Base-by-base conservation (phyloP, 371 early-diverging fungal genomes). In the Apophysomyces trapeziformis region DNA sequence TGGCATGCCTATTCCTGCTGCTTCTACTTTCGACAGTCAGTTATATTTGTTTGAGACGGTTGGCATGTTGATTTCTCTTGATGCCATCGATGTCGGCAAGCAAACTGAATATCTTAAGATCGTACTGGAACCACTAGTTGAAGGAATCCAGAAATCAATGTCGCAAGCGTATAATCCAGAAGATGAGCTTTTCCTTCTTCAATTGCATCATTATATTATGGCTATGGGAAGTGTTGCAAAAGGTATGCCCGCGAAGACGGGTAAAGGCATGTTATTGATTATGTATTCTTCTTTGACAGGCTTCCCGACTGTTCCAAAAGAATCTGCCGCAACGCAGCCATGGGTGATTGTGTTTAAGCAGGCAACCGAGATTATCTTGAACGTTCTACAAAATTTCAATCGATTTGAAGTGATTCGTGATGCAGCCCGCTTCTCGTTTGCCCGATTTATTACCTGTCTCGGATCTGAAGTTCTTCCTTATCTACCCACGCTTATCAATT, bases 31-130 rank as follows among this genome's bases (percentile, higher is more conserved):
- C 72, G 94, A 93, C 68, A 92, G 91, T 63, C 96, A 97, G 75
- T 72, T 94, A 37, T 94, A 92, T 71, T 72, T 96, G 39, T 97
- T 95, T 83, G 98, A 98, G 74, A 90, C 95, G 4, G 95, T 92
- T 58, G 96, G 97, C 26, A 80, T 89, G 63, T 77, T 96, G 70
- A 93, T 97, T 69, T 92, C 97, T 11, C 79, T 89, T 36, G 90
- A 91, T 32, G 75, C 74, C 44, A 80, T 92, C 44, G 86, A 89
- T 59, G 79, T 82, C 14, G 78, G 84, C 63, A 88, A 90, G 61
- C 94, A 95, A 75, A 87, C 88, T 61, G 88, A 92, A 68, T 89
- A 91, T 57, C 82, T 95, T 41, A 85, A 86, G 71, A 88, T 88
- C 59, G 86, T 94, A 39, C 74, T 95, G 63, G 86, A 80, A 45